Percentiles rank a stretch among this genome's conserved stretches.
phyloP scores from a whole-genome alignment of 1,139 yeast species.

The Kazachstania sp. region DNA sequence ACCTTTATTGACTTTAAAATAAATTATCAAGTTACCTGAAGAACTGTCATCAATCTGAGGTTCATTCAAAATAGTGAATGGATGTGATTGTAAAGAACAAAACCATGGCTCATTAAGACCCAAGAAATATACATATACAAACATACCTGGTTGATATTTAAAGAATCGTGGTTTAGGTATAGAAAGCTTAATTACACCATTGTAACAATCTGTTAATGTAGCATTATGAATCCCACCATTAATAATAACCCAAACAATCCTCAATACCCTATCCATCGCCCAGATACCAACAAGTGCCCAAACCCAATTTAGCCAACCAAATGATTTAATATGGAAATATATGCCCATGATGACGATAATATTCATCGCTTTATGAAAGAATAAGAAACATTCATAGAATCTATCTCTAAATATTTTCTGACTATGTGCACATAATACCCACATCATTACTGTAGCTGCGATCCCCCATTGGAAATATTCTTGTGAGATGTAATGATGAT shows the following conservation, averaged over 20 bases:
- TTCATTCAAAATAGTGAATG: constrained; percentile 45
- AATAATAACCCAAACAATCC: constrained; percentile 31
- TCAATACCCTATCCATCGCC: constrained; percentile 33
- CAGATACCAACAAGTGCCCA: constrained; percentile 36
- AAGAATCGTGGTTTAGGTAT: constrained; percentile 37
- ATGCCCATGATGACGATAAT: constrained; percentile 33
- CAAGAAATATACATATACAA: constrained; percentile 49
- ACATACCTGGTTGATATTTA: constrained; percentile 55
- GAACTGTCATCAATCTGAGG: constrained; percentile 26
- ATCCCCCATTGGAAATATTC: constrained; percentile 39
- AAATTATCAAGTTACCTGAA: constrained; percentile 35
- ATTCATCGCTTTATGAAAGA: constrained; percentile 34
- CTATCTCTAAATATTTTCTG: constrained; percentile 38
- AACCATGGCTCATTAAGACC: constrained; percentile 40
- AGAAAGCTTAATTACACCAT: constrained; percentile 36
- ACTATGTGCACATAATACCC: constrained; percentile 39
- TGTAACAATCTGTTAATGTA: constrained; percentile 28
- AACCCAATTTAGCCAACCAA: constrained; percentile 42
- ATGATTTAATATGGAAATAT: constrained; percentile 34
- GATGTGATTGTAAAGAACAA: constrained; percentile 54
- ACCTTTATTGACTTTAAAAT: constrained; percentile 42
- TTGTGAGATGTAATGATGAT: constrained; percentile 21
- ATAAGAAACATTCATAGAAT: constrained; percentile 38
- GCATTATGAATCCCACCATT: constrained; percentile 36
- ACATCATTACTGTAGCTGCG: constrained; percentile 38